Percentiles rank a stretch among this genome's conserved stretches.
Evolutionary conservation across 371 early-diverging fungal genomes (phyloP).

Genomic region (Circinella minor): DNA sequence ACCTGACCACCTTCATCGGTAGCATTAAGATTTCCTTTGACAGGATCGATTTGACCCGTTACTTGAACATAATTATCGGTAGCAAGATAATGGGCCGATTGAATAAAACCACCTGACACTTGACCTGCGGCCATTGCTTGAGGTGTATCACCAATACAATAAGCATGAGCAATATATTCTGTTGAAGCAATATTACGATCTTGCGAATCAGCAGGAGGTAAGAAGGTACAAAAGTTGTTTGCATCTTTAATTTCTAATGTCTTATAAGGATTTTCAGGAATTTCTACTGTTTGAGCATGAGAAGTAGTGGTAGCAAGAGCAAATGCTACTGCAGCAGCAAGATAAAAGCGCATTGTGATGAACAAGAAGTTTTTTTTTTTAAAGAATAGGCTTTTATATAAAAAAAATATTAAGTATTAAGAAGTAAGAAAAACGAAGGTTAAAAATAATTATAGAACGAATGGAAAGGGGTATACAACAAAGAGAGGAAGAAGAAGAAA

Average conservation of each 20-base stretch:
- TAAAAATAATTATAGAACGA: neutral
- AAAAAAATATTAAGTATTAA: no score
- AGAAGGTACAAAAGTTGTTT: constrained; percentile 55
- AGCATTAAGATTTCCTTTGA: constrained; percentile 44
- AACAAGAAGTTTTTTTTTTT: no score
- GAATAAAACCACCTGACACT: constrained; percentile 55
- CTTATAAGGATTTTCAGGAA: neutral
- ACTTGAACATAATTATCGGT: constrained; percentile 56
- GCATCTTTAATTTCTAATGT: constrained; percentile 38
- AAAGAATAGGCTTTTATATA: no score
- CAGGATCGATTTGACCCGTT: constrained; percentile 47
- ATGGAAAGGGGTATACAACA: neutral
- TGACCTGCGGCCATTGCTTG: constrained; percentile 46
- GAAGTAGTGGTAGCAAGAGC: constrained; percentile 5
- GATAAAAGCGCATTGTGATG: neutral
- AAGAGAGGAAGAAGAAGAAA: neutral
- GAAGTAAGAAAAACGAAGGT: no score
- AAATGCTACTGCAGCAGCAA: neutral
- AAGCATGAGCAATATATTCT: constrained; percentile 52
- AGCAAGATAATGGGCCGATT: constrained; percentile 51
- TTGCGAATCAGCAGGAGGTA: constrained; percentile 50
- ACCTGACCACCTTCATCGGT: constrained; percentile 57
- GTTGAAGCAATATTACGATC: constrained; percentile 51
- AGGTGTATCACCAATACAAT: constrained; percentile 52
- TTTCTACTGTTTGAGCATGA: neutral